Percentiles rank a stretch among this genome's conserved stretches.
These are phyloP conservation scores for Phycomyces nitens DNA, from an alignment of 192 early-diverging fungal genomes.

Conservation along the genomic window DNA sequence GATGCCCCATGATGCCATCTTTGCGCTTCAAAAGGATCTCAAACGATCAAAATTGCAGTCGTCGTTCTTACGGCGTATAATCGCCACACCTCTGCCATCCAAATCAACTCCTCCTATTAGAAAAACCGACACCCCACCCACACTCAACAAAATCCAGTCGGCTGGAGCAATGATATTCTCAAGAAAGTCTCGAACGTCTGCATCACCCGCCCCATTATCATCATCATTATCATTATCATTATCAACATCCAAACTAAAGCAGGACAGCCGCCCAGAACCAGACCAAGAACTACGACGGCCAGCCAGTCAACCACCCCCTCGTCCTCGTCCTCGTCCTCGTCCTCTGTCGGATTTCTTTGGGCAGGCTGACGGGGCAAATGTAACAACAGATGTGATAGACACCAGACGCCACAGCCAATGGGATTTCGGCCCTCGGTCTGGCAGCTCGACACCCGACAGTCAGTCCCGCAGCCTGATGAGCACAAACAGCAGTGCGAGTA, in stretches of 20 bases:
- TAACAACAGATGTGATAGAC: not conserved
- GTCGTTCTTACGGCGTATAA: not conserved
- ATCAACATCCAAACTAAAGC: too few species aligned
- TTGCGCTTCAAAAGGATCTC: not conserved
- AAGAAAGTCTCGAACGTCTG: too few species aligned
- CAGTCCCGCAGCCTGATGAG: too few species aligned
- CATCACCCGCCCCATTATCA: too few species aligned
- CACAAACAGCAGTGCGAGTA: not conserved
- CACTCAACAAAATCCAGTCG: too few species aligned
- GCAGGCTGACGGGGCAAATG: not conserved
- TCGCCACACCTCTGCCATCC: not conserved
- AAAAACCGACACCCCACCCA: too few species aligned
- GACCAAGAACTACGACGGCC: not conserved
- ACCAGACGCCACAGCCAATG: not conserved
- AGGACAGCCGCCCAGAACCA: too few species aligned
- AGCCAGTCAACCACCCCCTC: not conserved
- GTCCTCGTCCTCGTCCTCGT: not conserved
- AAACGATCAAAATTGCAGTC: not conserved
- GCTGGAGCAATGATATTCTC: too few species aligned
- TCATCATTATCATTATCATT: too few species aligned
- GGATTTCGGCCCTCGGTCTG: not conserved
- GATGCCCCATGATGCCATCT: not conserved
- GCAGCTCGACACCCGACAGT: not conserved
- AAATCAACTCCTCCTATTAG: too few species aligned
- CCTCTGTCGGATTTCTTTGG: not conserved